phyloP scores from a whole-genome alignment of 768 basidiomycete species.

The Leccinum incarnatum region DNA sequence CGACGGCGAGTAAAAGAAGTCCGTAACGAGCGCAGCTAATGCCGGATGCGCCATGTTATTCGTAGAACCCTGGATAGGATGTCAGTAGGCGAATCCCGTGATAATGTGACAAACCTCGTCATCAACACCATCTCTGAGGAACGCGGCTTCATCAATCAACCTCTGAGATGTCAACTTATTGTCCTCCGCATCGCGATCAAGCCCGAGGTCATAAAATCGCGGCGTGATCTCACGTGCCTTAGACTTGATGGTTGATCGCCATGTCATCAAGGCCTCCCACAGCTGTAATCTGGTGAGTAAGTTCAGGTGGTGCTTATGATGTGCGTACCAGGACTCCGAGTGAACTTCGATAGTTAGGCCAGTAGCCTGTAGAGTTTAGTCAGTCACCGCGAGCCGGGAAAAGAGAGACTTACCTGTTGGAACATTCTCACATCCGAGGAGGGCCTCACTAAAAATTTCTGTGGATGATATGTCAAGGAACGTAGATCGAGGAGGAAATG shows the following conservation, averaged over 20 bases:
- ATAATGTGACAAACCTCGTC: not conserved
- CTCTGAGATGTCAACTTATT: not conserved
- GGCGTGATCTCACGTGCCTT: not conserved
- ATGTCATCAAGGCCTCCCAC: not conserved
- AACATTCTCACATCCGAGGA: not conserved
- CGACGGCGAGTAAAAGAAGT: not conserved
- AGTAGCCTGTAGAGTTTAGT: not conserved
- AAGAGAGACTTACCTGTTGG: not conserved
- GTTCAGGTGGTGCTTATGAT: not conserved
- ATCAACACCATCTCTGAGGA: not conserved
- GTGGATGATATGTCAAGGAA: not conserved
- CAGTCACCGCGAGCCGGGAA: not conserved
- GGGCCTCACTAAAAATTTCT: not conserved
- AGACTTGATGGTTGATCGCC: not conserved
- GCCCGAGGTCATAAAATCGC: not conserved
- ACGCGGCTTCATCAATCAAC: not conserved
- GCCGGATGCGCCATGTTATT: not conserved
- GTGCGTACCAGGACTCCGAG: not conserved
- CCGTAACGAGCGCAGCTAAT: not conserved
- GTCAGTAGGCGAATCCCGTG: not conserved
- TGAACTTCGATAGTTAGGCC: not conserved
- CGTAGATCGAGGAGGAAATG: not conserved
- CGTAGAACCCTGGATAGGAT: not conserved
- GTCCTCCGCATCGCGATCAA: not conserved
- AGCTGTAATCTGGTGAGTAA: not conserved